Base-by-base conservation (phyloP, 2,329 filamentous ascomycete species). In the Neocatenulostroma microsporum region DNA sequence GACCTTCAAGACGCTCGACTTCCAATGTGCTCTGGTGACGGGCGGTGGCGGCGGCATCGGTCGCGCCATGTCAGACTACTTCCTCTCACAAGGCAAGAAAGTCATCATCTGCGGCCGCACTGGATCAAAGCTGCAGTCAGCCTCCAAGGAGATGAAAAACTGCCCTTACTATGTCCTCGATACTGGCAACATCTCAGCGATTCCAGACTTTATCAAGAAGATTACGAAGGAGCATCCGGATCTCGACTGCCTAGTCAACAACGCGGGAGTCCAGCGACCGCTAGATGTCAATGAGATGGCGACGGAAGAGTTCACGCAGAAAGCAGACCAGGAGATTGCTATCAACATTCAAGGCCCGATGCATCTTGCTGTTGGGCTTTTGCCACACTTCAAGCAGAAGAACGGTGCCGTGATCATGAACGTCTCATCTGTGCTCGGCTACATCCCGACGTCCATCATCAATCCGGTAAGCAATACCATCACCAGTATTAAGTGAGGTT, bases 311-410 rank as follows among this genome's bases (percentile, higher is more conserved):
- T 69, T 74, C 27, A 58, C 75, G 0, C 17, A 49, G 10, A 70
- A 70, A 37, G 72, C 71, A 0, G 73, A 77, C 41, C 58, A 73
- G 24, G 73, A 78, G 43, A 70, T 78, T 34, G 58, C 74, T 46
- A 76, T 74, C 54, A 76, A 78, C 42, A 67, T 78, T 44, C 62
- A 69, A 0, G 73, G 73, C 0, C 73, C 74, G 0, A 69, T 78
- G 70, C 73, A 77, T 45, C 61, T 78, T 2, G 57, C 66, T 0
- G 44, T 76, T 0, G 47, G 54, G 2, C 54, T 77, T 0, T 55
- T 78, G 2, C 58, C 63, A 2, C 73, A 77, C 36, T 62, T 78
- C 36, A 66, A 63, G 32, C 63, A 64, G 36, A 54, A 59, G 14
- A 45, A 54, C 2, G 61, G 46, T 9, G 62, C 66, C 0, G 40